These are phyloP conservation scores for Citropsis articulata DNA, from an alignment of 345 rosid species.

Conservation along the genomic window DNA sequence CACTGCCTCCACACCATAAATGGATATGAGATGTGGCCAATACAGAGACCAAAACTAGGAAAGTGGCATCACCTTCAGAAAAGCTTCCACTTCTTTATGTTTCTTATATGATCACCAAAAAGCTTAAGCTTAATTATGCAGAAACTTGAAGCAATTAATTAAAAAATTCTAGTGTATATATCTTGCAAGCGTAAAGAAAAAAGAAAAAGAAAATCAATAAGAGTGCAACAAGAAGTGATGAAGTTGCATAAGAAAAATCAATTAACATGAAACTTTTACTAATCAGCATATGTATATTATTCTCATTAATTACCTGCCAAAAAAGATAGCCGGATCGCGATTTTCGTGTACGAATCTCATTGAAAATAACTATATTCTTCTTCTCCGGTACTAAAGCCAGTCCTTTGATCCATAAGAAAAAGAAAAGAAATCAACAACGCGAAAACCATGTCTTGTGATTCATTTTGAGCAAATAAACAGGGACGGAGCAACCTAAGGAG, in stretches of 20 bases:
- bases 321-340: slow-evolving; percentile 30
- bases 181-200: too few relatives aligned
- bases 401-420: slow-evolving; percentile 36
- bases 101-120: slow-evolving; percentile 19
- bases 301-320: slow-evolving; percentile 45
- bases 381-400: slow-evolving; percentile 35
- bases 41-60: slow-evolving; percentile 24
- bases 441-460: slow-evolving; percentile 7
- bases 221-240: too few relatives aligned
- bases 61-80: slow-evolving; percentile 24
- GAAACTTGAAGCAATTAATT: slow-evolving; percentile 5
- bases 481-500: slow-evolving; percentile 39
- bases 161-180: neutral
- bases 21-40: slow-evolving; percentile 22
- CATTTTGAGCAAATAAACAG: neutral
- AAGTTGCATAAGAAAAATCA: neutral
- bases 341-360: slow-evolving; percentile 42
- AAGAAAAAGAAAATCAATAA: too few relatives aligned
- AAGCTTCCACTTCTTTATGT: slow-evolving; percentile 37
- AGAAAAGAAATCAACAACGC: slow-evolving; percentile 5
- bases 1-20: slow-evolving; percentile 22
- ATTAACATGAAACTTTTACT: neutral
- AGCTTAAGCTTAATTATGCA: neutral
- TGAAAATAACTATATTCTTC: slow-evolving; percentile 30
- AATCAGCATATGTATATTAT: neutral